phyloP scores from a whole-genome alignment of 257 asterid species.

The Penstemon eatonii region DNA sequence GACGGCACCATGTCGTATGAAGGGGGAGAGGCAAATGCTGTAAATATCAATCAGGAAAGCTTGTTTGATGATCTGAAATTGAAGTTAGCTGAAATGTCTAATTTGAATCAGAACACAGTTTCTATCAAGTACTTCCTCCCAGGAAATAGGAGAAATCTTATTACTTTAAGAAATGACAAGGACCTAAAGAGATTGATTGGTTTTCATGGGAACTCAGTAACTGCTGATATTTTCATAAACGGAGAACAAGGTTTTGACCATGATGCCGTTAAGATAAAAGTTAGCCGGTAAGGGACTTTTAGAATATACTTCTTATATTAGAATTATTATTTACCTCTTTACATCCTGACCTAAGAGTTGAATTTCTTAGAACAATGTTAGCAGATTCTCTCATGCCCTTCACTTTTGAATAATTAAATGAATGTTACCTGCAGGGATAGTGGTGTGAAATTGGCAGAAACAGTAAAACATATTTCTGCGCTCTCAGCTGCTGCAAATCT shows the following conservation, averaged over 20 bases:
- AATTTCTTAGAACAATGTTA: constrained; percentile 8
- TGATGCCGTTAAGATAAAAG: constrained; percentile 38
- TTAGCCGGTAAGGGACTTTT: constrained; percentile 51
- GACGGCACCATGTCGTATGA: constrained; percentile 72
- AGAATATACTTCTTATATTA: constrained; percentile 13
- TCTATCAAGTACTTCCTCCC: constrained; percentile 88
- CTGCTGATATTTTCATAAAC: constrained; percentile 72
- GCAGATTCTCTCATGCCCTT: constrained; percentile 2
- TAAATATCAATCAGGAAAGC: constrained; percentile 64
- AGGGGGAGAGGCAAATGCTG: constrained; percentile 89
- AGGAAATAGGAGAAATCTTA: constrained; percentile 78
- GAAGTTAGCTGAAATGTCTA: constrained; percentile 73
- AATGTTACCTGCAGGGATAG: constrained; percentile 52
- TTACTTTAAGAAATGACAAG: constrained; percentile 68
- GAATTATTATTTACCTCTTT: constrained; percentile 18
- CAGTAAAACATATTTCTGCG: constrained; percentile 46
- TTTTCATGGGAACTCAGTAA: constrained; percentile 78
- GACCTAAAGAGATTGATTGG: constrained; percentile 83
- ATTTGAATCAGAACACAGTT: constrained; percentile 65
- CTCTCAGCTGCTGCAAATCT: constrained; percentile 37
- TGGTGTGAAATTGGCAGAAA: constrained; percentile 63
- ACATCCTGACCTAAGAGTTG: constrained; percentile 11
- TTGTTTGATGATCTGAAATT: constrained; percentile 66
- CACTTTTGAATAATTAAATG: constrained; percentile 22
- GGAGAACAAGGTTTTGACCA: constrained; percentile 76